A percentile compares a stretch with the other conserved stretches of the same genome.
Conservation (phyloP, 208 protist genomes). For the Wallacemonas sp. region DNA sequence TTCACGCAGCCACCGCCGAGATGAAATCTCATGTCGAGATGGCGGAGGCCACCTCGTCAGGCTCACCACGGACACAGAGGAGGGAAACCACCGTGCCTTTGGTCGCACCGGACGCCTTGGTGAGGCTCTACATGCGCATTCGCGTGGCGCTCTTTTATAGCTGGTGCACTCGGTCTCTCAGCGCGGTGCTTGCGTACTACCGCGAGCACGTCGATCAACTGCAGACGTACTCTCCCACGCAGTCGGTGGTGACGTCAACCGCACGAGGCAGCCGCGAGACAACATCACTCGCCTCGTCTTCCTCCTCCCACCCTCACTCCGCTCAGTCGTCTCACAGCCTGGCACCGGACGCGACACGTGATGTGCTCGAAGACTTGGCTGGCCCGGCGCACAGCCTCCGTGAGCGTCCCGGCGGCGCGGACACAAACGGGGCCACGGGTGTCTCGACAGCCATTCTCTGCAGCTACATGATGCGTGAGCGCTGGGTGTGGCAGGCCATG, state of each 20-base stretch:
- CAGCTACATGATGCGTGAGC: not conserved
- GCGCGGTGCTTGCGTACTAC: constrained; percentile 18
- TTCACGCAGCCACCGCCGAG: not conserved
- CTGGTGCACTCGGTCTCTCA: constrained; percentile 12
- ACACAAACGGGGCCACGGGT: not conserved
- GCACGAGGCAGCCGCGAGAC: not conserved
- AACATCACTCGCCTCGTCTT: too few relatives aligned
- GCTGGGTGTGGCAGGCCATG: not conserved
- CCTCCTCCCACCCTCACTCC: too few relatives aligned
- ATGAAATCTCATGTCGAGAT: not conserved
- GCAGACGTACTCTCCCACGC: constrained; percentile 8
- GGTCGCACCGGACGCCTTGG: not conserved
- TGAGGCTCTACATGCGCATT: not conserved
- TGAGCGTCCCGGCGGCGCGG: not conserved
- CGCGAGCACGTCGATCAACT: constrained; percentile 9
- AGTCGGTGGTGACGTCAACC: not conserved
- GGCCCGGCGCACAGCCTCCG: not conserved
- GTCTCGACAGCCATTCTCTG: not conserved
- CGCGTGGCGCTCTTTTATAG: not conserved
- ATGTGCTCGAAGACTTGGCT: not conserved
- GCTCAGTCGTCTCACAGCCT: too few relatives aligned
- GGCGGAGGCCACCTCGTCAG: too few relatives aligned
- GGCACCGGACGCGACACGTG: too few relatives aligned
- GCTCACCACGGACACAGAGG: too few relatives aligned
- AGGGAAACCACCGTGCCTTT: too few relatives aligned